These are phyloP conservation scores for Chenopodium suecicum DNA, from an alignment of 148 eudicot genomes.

Conservation along the genomic window DNA sequence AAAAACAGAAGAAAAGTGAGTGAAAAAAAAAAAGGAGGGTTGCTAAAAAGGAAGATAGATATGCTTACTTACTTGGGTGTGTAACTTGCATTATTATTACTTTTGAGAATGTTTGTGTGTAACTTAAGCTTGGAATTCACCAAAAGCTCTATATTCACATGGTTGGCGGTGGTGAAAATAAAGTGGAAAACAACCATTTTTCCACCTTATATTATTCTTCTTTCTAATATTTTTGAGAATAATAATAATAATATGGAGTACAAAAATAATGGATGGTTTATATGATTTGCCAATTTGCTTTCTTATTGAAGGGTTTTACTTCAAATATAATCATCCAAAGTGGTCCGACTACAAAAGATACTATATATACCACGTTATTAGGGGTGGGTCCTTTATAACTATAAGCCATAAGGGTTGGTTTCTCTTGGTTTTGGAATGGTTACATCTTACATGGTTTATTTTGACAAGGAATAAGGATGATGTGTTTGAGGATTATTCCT, in stretches of 20 bases:
- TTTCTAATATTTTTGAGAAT: no score
- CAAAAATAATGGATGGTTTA: no score
- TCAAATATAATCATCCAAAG: constrained; percentile 3
- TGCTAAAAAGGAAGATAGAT: background rate
- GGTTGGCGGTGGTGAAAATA: constrained; percentile 4
- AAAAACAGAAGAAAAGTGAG: constrained; percentile 10
- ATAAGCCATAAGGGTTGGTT: background rate
- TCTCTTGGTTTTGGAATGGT: no score
- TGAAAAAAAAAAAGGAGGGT: background rate
- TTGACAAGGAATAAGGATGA: no score
- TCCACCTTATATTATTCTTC: background rate
- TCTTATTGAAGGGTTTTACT: constrained; percentile 4
- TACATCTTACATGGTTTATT: no score
- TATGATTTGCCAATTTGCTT: background rate
- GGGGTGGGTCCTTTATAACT: background rate
- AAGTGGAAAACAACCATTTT: background rate
- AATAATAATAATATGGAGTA: no score
- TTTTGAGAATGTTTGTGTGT: background rate
- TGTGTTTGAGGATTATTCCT: no score
- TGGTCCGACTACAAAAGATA: background rate
- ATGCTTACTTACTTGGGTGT: background rate
- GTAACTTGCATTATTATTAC: background rate
- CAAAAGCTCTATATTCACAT: constrained; percentile 8
- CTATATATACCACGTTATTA: no score
- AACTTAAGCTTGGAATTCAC: constrained; percentile 5